A percentile compares a stretch with the other conserved stretches of the same genome.
Evolutionary conservation across 352 stramenopile genomes (phyloP).

Genomic region (Globisporangium carolinianum): DNA sequence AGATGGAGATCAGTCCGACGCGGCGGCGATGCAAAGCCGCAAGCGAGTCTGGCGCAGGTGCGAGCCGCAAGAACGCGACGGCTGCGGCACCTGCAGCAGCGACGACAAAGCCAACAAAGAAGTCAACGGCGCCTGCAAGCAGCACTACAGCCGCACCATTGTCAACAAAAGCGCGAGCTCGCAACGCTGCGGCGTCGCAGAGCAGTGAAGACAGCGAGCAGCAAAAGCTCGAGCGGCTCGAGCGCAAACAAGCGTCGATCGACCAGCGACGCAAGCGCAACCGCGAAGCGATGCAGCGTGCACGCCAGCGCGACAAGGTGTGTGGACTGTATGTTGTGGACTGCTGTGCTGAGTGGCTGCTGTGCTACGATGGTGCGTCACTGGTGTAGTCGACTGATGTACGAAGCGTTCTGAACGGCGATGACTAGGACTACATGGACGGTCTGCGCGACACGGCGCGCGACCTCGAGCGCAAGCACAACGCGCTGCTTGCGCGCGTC

Average conservation of each 20-base stretch:
- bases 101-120: too few species aligned
- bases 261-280: slow-evolving; percentile 46
- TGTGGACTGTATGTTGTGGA: background rate
- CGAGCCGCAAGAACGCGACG: too few species aligned
- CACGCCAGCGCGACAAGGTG: slow-evolving; percentile 38
- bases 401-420: too few species aligned
- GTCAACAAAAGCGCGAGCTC: background rate
- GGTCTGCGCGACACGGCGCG: slow-evolving; percentile 24
- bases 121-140: too few species aligned
- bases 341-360: too few species aligned
- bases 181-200: background rate
- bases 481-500: slow-evolving; percentile 26
- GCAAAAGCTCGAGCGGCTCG: background rate
- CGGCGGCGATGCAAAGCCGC: too few species aligned
- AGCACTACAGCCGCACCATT: too few species aligned
- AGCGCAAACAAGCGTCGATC: slow-evolving; percentile 26
- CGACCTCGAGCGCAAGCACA: slow-evolving; percentile 26
- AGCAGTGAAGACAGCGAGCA: background rate
- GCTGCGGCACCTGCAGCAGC: too few species aligned
- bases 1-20: too few species aligned
- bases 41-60: too few species aligned
- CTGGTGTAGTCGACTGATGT: too few species aligned
- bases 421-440: slow-evolving; percentile 34
- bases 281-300: slow-evolving; percentile 54
- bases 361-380: too few species aligned